These are phyloP conservation scores for Plasmodium coatneyi DNA, from an alignment of 169 alveolate genomes.

Conservation along the genomic window DNA sequence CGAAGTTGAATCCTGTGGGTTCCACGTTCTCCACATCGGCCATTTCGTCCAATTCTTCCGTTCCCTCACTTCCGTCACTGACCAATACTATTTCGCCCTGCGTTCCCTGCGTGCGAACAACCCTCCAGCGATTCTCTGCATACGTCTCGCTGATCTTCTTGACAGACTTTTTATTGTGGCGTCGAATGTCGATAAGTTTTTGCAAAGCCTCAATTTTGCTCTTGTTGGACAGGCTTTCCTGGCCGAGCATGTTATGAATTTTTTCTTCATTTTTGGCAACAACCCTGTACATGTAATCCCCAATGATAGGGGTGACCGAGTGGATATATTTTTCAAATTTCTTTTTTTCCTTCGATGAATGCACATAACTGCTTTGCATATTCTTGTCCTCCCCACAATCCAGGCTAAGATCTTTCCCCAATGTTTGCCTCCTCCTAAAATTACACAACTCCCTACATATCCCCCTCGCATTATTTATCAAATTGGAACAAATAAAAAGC, in stretches of 20 bases:
- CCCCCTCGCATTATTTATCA: constrained; percentile 56
- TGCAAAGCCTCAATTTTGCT: constrained; percentile 30
- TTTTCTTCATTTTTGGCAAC: constrained; percentile 62
- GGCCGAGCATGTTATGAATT: not conserved
- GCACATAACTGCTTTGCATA: not conserved
- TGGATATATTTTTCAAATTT: constrained; percentile 48
- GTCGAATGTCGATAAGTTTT: constrained; percentile 36
- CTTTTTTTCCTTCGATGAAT: constrained; percentile 21
- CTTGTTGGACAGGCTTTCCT: constrained; percentile 1
- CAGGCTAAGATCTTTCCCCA: not conserved
- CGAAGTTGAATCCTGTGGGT: not conserved
- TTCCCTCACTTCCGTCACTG: constrained; percentile 7
- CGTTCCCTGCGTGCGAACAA: not conserved
- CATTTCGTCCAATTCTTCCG: not conserved
- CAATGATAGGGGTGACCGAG: constrained; percentile 36
- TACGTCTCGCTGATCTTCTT: constrained; percentile 9
- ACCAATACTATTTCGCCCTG: constrained; percentile 14
- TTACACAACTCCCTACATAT: constrained; percentile 32
- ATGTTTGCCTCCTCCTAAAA: constrained; percentile 15
- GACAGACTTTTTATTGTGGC: constrained; percentile 39
- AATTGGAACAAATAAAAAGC: constrained; percentile 66
- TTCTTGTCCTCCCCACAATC: not conserved
- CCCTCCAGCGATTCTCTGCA: constrained; percentile 65
- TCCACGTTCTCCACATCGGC: not conserved
- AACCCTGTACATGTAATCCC: constrained; percentile 70